These are phyloP conservation scores for Boletus rubroflammeus DNA, from an alignment of 768 basidiomycete species.

Conservation along the genomic window DNA sequence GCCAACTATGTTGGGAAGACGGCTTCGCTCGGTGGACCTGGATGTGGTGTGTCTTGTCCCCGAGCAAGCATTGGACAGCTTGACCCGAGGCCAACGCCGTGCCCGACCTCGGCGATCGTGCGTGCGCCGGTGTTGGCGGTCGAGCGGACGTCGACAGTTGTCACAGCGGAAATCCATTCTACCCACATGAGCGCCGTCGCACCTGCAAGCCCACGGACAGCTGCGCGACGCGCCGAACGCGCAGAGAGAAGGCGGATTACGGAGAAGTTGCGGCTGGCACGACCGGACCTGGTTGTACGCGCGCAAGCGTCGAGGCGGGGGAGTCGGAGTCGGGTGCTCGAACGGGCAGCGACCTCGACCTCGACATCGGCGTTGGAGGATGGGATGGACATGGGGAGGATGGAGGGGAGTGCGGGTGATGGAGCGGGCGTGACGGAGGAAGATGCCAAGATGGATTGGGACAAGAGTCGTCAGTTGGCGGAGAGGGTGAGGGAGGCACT, in stretches of 20 bases:
- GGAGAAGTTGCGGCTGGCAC: slow-evolving; percentile 41
- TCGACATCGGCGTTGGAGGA: not conserved
- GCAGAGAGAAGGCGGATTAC: slow-evolving; percentile 27
- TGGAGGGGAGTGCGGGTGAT: not conserved
- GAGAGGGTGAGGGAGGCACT: slow-evolving; percentile 22
- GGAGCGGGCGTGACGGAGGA: not conserved
- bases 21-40: not conserved
- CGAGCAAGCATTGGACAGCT: not conserved
- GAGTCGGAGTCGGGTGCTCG: slow-evolving; percentile 2
- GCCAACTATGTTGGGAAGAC: not conserved
- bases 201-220: slow-evolving; percentile 17
- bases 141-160: not conserved
- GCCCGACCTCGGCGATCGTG: slow-evolving; percentile 5
- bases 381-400: not conserved
- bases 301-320: slow-evolving; percentile 24
- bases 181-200: not conserved
- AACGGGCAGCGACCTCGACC: not conserved
- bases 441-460: slow-evolving; percentile 24
- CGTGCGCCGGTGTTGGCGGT: not conserved
- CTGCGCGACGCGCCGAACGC: slow-evolving; percentile 16
- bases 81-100: not conserved
- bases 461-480: slow-evolving; percentile 24
- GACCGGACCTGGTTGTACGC: slow-evolving; percentile 40
- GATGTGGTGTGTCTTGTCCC: not conserved
- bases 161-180: not conserved